phyloP scores from a whole-genome alignment of 306 rosid species.

The Casuarina cunninghamiana region DNA sequence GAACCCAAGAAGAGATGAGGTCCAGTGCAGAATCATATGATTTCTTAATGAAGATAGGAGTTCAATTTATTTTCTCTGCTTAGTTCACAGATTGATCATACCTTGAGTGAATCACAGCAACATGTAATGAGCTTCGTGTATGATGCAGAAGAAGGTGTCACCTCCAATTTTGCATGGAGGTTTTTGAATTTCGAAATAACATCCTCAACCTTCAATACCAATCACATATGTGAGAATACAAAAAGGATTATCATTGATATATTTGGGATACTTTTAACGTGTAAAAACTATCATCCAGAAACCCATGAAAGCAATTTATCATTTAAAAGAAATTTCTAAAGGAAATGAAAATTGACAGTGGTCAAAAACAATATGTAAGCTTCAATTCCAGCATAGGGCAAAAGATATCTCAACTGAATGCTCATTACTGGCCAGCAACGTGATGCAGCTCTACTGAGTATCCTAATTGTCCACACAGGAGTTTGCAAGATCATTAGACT shows the following conservation, averaged over 20 bases:
- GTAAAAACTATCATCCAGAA: conserved; percentile 16
- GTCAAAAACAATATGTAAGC: conserved; percentile 2
- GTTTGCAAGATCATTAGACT: no score
- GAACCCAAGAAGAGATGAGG: background rate
- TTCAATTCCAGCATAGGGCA: background rate
- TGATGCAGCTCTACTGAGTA: no score
- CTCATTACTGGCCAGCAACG: background rate
- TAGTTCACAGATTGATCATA: conserved; percentile 32
- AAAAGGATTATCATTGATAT: background rate
- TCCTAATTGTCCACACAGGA: no score
- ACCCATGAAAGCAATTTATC: background rate
- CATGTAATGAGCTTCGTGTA: conserved; percentile 64
- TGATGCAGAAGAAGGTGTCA: conserved; percentile 62
- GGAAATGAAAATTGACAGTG: background rate
- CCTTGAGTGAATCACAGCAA: conserved; percentile 66
- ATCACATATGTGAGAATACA: conserved; percentile 15
- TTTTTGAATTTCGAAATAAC: conserved; percentile 51
- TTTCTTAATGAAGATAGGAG: background rate
- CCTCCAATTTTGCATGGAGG: conserved; percentile 54
- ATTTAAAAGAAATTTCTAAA: background rate
- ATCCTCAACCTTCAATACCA: conserved; percentile 79
- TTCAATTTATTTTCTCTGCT: background rate
- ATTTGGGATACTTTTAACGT: background rate
- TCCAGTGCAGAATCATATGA: conserved; percentile 18
- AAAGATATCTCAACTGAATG: conserved; percentile 6